Base-by-base conservation (phyloP, 768 basidiomycete genomes). In the Neoboletus brunneissimus region DNA sequence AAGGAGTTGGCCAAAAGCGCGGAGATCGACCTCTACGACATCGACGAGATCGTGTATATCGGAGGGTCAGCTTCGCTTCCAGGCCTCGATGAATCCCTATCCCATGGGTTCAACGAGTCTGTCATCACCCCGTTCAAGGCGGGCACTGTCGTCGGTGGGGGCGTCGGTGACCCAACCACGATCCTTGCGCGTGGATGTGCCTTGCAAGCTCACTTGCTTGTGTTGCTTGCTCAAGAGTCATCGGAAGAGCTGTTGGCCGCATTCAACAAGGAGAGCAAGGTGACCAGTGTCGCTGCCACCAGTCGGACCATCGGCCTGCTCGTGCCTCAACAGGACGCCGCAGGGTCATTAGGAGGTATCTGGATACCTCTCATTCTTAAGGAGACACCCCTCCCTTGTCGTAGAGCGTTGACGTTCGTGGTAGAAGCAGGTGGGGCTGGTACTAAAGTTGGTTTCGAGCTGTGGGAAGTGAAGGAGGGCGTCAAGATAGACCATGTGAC, bases 31-130 rank as follows among this genome's bases (percentile, higher is more conserved):
- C 69, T 84, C 5, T 79, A 85, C 64, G 79, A 87, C 50, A 77
- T 92, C 37, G 88, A 90, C 63, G 89, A 92, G 72, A 80, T 92
- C 46, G 85, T 91, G 15, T 90, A 91, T 63, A 81, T 89, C 29
- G 90, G 91, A 1, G 89, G 90, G 13, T 85, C 87, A 1, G 79
- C 87, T 2, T 84, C 79, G 63, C 75, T 93, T 4, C 89, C 89
- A 0, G 91, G 91, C 0, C 77, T 93, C 40, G 85, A 90, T 65
- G 84, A 85, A 66, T 73, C 81, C 22, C 65, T 82, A 31, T 64
- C 68, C 7, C 60, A 78, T 44, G 83, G 84, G 4, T 85, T 91
- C 73, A 59, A 73, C 18, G 87, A 89, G 61, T 79, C 80, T 10
- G 70, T 88, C 27, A 75, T 81, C 59, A 86, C 85, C 0, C 84